phyloP scores from a whole-genome alignment of 306 rosid genomes.

The Cicer chorassanicum region DNA sequence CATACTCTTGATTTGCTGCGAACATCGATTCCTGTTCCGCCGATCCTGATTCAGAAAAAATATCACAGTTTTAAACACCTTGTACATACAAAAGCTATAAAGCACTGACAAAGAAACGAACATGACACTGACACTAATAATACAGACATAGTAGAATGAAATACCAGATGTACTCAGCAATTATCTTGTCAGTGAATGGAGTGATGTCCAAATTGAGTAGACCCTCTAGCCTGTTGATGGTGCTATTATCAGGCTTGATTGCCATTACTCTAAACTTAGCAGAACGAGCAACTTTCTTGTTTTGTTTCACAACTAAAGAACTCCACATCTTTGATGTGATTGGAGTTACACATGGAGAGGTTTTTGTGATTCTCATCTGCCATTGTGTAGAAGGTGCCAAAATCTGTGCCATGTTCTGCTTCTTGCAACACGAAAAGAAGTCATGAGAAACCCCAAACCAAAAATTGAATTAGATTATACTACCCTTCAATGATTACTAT shows the following conservation, averaged over 20 bases:
- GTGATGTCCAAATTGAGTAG: slow-evolving; percentile 80
- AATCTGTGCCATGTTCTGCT: slow-evolving; percentile 92
- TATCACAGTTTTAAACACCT: slow-evolving; percentile 20
- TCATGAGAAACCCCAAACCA: slow-evolving; percentile 31
- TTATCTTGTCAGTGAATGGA: slow-evolving; percentile 83
- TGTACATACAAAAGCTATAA: slow-evolving; percentile 24
- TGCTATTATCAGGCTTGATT: slow-evolving; percentile 61
- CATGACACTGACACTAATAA: neutral
- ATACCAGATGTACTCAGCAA: slow-evolving; percentile 98
- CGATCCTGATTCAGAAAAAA: slow-evolving; percentile 71
- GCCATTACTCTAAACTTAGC: slow-evolving; percentile 67
- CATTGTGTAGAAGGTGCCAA: slow-evolving; percentile 92
- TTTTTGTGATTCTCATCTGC: slow-evolving; percentile 72
- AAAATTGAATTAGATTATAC: neutral
- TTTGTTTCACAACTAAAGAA: slow-evolving; percentile 72
- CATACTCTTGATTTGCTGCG: slow-evolving; percentile 97
- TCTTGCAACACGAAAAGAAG: slow-evolving; percentile 39
- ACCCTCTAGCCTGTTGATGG: slow-evolving; percentile 80
- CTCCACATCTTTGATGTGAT: slow-evolving; percentile 76
- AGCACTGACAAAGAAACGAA: neutral
- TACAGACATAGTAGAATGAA: slow-evolving; percentile 11
- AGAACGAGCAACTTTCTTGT: slow-evolving; percentile 65
- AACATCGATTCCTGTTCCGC: slow-evolving; percentile 91
- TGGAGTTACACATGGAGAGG: slow-evolving; percentile 57
- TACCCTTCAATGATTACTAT: too few species aligned